Evolutionary conservation across 805 yeast species (phyloP).

Genomic region (Pichia insulana): DNA sequence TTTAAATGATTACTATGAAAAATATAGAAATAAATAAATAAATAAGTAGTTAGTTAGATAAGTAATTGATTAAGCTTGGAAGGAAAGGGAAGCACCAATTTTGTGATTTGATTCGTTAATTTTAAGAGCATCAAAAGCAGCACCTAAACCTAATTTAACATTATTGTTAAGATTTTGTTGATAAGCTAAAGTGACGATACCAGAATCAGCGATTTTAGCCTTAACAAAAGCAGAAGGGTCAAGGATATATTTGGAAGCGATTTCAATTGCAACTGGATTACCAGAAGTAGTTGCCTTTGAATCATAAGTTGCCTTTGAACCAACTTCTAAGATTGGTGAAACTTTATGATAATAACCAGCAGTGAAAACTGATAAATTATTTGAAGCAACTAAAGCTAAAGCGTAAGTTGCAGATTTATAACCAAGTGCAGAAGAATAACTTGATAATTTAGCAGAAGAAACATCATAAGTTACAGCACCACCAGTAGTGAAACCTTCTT

Average conservation of each 20-base stretch:
- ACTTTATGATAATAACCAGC: constrained; percentile 98
- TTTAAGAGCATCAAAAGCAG: constrained; percentile 92
- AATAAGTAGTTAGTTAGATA: too few relatives aligned
- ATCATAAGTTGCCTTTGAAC: constrained; percentile 96
- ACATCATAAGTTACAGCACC: constrained; percentile 96
- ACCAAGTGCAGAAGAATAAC: constrained; percentile 89
- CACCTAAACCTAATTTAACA: constrained; percentile 94
- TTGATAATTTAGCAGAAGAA: constrained; percentile 83
- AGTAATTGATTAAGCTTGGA: constrained; percentile 57
- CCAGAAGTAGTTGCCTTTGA: constrained; percentile 63
- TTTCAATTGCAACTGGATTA: constrained; percentile 83
- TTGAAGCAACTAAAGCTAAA: constrained; percentile 73
- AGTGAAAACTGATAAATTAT: constrained; percentile 80
- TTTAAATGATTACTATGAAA: constrained; percentile 61
- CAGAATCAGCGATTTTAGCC: constrained; percentile 95
- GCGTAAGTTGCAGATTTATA: constrained; percentile 85
- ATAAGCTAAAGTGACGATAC: constrained; percentile 88
- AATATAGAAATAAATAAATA: constrained; percentile 15
- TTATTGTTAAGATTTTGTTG: constrained; percentile 94
- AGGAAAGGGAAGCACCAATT: constrained; percentile 90
- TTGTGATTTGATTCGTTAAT: constrained; percentile 96
- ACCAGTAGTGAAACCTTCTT: constrained; percentile 95
- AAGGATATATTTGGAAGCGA: constrained; percentile 89
- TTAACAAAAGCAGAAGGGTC: constrained; percentile 86
- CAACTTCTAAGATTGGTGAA: constrained; percentile 85